phyloP scores from a whole-genome alignment of 495 filamentous ascomycete genomes.

The Xanthoparmelia taractica region DNA sequence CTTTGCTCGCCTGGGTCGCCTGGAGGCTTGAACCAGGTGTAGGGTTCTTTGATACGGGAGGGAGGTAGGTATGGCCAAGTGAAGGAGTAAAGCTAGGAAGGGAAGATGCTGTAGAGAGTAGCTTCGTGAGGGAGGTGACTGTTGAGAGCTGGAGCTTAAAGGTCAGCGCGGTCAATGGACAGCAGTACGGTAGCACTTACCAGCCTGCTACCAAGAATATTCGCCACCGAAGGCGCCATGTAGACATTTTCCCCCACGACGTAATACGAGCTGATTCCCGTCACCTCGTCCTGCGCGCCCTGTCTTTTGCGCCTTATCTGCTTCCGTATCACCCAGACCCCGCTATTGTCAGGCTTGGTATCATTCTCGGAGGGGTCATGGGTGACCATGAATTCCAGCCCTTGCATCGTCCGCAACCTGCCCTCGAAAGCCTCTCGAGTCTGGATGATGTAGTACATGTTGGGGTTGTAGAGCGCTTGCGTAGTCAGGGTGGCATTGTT shows the following conservation, averaged over 20 bases:
- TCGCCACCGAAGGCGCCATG: constrained; percentile 75
- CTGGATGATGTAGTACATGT: constrained; percentile 53
- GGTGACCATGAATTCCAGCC: constrained; percentile 73
- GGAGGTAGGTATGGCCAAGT: constrained; percentile 65
- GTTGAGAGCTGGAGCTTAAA: constrained; percentile 47
- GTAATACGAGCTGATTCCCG: constrained; percentile 70
- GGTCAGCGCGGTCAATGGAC: constrained; percentile 16
- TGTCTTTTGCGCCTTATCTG: constrained; percentile 60
- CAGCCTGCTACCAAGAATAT: constrained; percentile 67
- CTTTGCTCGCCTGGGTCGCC: constrained; percentile 43
- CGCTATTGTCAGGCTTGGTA: constrained; percentile 47
- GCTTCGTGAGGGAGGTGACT: constrained; percentile 57
- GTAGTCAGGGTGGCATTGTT: constrained; percentile 74
- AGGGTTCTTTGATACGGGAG: constrained; percentile 38
- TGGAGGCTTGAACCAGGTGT: constrained; percentile 27
- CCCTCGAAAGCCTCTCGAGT: constrained; percentile 75
- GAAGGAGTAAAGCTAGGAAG: constrained; percentile 67
- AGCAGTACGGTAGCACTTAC: constrained; percentile 39
- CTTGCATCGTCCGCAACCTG: constrained; percentile 67
- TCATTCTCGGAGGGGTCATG: constrained; percentile 61
- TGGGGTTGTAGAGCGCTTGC: constrained; percentile 65
- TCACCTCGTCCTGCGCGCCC: constrained; percentile 58
- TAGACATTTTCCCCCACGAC: constrained; percentile 79
- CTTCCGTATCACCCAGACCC: constrained; percentile 89
- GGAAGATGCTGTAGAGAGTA: constrained; percentile 53